These are phyloP conservation scores for Botrytis elliptica DNA, from an alignment of 2,329 filamentous ascomycete species.

Conservation along the genomic window DNA sequence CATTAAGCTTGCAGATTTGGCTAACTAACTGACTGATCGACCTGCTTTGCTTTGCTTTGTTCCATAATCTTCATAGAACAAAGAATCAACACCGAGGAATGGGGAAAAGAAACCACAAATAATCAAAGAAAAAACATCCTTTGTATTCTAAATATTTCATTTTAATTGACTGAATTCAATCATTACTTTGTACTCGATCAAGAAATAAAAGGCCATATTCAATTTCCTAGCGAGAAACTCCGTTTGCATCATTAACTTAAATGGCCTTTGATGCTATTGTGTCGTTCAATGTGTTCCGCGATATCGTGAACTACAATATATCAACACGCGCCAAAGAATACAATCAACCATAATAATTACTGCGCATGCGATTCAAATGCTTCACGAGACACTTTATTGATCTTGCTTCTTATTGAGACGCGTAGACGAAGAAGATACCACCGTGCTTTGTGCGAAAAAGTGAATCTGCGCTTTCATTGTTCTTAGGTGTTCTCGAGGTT, in stretches of 20 bases:
- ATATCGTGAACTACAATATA: slow-evolving; percentile 18
- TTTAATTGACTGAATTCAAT: slow-evolving; percentile 11
- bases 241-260: slow-evolving; percentile 21
- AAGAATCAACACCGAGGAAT: background rate
- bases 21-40: background rate
- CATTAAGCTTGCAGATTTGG: slow-evolving; percentile 3
- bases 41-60: background rate
- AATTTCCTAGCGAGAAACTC: slow-evolving; percentile 14
- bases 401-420: slow-evolving; percentile 16
- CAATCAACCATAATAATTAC: slow-evolving; percentile 18
- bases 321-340: slow-evolving; percentile 20
- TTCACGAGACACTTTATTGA: background rate
- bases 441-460: slow-evolving; percentile 8
- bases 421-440: background rate
- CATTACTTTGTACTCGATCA: slow-evolving; percentile 12
- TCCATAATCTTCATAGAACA: background rate
- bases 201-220: background rate
- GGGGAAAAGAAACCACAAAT: background rate
- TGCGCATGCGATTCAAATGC: slow-evolving; percentile 15
- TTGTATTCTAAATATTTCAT: background rate
- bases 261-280: slow-evolving; percentile 20
- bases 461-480: slow-evolving; percentile 14
- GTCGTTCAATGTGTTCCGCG: slow-evolving; percentile 16
- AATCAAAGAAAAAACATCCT: background rate
- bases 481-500: background rate